Evolutionary conservation across 2,329 filamentous ascomycete species (phyloP).

Genomic region (Thyridium curvatum): DNA sequence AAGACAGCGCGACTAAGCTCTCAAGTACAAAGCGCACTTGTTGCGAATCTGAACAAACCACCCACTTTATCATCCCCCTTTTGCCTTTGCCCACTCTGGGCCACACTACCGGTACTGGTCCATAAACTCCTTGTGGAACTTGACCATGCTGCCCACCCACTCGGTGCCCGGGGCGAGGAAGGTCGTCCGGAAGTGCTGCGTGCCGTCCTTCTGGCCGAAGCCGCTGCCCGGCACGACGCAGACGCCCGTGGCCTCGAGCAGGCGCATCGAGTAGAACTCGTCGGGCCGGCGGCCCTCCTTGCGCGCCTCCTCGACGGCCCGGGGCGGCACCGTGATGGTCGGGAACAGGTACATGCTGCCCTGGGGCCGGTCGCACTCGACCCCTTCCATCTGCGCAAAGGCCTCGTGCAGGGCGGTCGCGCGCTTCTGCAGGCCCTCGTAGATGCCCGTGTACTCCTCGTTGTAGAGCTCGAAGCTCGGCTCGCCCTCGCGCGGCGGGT

Average conservation of each 20-base stretch:
- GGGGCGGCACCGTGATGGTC: constrained; percentile 72
- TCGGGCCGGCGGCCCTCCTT: constrained; percentile 71
- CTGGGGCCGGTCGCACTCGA: constrained; percentile 83
- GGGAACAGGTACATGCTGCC: constrained; percentile 99
- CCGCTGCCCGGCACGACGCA: constrained; percentile 90
- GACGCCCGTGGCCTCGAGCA: constrained; percentile 90
- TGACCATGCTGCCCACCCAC: constrained; percentile 80
- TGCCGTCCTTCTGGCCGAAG: constrained; percentile 89
- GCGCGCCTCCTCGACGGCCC: constrained; percentile 70
- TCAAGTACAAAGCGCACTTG: too few species aligned
- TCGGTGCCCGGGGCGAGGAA: constrained; percentile 95
- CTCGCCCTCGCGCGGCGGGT: constrained; percentile 79
- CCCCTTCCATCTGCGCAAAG: constrained; percentile 92
- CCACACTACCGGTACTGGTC: constrained; percentile 61
- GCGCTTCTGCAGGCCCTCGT: constrained; percentile 68
- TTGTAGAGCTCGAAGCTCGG: constrained; percentile 80
- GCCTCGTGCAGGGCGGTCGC: constrained; percentile 83
- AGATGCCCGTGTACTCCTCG: constrained; percentile 79
- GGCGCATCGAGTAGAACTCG: constrained; percentile 87
- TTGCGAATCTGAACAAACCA: too few species aligned
- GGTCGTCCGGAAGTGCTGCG: constrained; percentile 90
- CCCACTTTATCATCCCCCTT: constrained; percentile 1
- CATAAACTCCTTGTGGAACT: constrained; percentile 92
- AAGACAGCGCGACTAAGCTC: not conserved
- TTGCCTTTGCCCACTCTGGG: too few species aligned